Percentiles rank a stretch among this genome's conserved stretches.
Conservation (phyloP, 2,329 filamentous ascomycete species). For the Elsinoe arachidis region DNA sequence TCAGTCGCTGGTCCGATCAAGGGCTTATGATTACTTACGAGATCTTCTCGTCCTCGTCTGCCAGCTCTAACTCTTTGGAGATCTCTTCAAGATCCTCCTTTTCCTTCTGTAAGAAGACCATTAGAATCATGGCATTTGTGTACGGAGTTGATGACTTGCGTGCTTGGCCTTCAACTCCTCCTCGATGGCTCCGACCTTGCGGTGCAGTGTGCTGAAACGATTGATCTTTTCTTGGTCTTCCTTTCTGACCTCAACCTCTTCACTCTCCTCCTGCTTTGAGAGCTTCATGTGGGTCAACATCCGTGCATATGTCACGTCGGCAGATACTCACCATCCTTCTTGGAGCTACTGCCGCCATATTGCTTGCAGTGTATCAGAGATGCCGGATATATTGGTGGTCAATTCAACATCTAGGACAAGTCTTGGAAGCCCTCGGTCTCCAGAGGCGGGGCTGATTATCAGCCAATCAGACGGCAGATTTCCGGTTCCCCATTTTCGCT, state of each 20-base stretch:
- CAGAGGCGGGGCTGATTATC: too few relatives aligned
- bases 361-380: background rate
- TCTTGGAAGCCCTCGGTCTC: too few relatives aligned
- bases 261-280: slow-evolving; percentile 83
- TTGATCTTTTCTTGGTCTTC: slow-evolving; percentile 99
- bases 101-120: slow-evolving; percentile 61
- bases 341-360: slow-evolving; percentile 16
- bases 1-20: background rate
- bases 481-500: too few relatives aligned
- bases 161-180: slow-evolving; percentile 73
- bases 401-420: too few relatives aligned
- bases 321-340: slow-evolving; percentile 34
- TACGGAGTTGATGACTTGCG: slow-evolving; percentile 43
- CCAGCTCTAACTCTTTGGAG: slow-evolving; percentile 80
- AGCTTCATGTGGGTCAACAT: slow-evolving; percentile 49
- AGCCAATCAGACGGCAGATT: too few relatives aligned
- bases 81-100: slow-evolving; percentile 97
- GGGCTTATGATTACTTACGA: slow-evolving; percentile 52
- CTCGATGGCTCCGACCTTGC: slow-evolving; percentile 68
- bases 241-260: slow-evolving; percentile 87
- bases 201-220: slow-evolving; percentile 87
- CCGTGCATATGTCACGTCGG: background rate
- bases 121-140: background rate
- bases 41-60: slow-evolving; percentile 87
- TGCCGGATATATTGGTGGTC: too few relatives aligned